Base-by-base conservation (phyloP, 1,284 basidiomycete genomes). In the Rhodotorula sp. region DNA sequence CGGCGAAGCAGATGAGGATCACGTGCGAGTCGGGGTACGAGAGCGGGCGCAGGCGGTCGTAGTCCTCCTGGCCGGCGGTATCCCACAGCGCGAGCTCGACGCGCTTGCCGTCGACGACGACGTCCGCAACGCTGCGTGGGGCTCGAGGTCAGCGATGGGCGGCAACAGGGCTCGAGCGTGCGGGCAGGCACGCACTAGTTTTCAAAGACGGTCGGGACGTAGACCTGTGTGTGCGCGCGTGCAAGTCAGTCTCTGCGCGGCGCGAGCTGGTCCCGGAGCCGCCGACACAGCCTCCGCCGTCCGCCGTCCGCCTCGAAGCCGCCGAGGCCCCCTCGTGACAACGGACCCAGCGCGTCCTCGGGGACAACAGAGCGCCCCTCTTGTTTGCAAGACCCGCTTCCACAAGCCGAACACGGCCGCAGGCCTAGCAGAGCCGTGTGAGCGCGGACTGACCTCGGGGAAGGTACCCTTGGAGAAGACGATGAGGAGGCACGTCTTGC, bases 391-490 rank as follows among this genome's bases (percentile, higher is more conserved):
- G n/a, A n/a, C n/a, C n/a, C n/a, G n/a, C n/a, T n/a, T n/a, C n/a
- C n/a, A n/a, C n/a, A 39, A 15, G 7, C 39, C 39, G 39, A 7
- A 39, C 39, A 7, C 39, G 39, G 9, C 39, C 39, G 39, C n/a
- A n/a, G 39, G 39, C 7, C 7, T 7, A 39, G 39, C 39, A 15
- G 9, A 39, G 15, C 9, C 39, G 15, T 44, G 44, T 17, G 44
- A 44, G 44, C 44, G 44, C 4, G 44, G 17, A 32, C 83, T 71
- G 62, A 96, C 94, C 88, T 97, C 94, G 62, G 97, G 96, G 82
- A 99, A 99, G 60, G 94, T 89, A 81, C 97, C 96, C 85, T 97
- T 92, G 21, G 95, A 94, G 81, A 98, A 99, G 60, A 95, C 92
- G 79, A 94, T 94, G 76, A 94, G 87, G 74, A 94, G 77, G 80